Conservation (phyloP, 257 asterid genomes). For the Forsythia suspensa region DNA sequence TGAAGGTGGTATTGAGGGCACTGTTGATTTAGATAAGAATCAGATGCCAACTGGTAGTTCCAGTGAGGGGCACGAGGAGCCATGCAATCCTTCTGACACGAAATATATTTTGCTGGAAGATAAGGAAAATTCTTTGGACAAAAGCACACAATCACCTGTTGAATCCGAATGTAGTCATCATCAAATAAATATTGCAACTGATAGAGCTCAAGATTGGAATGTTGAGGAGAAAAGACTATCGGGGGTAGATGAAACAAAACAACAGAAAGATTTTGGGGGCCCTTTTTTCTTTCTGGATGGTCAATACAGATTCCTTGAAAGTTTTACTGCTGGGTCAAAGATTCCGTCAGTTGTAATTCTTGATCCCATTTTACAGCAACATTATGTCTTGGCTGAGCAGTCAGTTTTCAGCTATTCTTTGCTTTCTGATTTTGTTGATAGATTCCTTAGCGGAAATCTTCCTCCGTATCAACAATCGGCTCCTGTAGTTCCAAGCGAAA, state of each 20-base stretch:
- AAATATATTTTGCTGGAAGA: conserved; percentile 32
- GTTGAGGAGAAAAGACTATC: conserved; percentile 30
- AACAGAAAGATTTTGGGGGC: conserved; percentile 32
- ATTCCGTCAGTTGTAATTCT: conserved; percentile 75
- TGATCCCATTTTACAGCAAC: conserved; percentile 62
- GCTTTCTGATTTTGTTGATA: conserved; percentile 56
- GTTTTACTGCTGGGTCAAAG: conserved; percentile 66
- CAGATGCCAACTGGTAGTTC: conserved; percentile 29
- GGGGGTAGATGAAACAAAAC: conserved; percentile 40
- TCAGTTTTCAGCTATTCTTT: conserved; percentile 44
- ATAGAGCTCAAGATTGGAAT: conserved; percentile 29
- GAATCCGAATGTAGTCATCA: conserved; percentile 25
- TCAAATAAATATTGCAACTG: conserved; percentile 30
- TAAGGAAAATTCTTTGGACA: conserved; percentile 33
- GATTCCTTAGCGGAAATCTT: conserved; percentile 66
- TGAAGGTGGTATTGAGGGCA: conserved; percentile 28
- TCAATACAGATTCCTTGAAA: conserved; percentile 67
- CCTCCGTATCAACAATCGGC: conserved; percentile 69
- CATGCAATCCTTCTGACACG: conserved; percentile 31
- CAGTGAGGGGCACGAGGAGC: conserved; percentile 28
- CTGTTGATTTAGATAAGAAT: conserved; percentile 29
- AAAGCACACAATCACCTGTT: conserved; percentile 32
- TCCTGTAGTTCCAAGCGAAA: conserved; percentile 41
- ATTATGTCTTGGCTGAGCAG: conserved; percentile 56
- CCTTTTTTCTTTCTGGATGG: conserved; percentile 83